Percentiles rank a stretch among this genome's conserved stretches.
These are phyloP conservation scores for Nephelium lappaceum DNA, from an alignment of 345 rosid species.

Conservation along the genomic window DNA sequence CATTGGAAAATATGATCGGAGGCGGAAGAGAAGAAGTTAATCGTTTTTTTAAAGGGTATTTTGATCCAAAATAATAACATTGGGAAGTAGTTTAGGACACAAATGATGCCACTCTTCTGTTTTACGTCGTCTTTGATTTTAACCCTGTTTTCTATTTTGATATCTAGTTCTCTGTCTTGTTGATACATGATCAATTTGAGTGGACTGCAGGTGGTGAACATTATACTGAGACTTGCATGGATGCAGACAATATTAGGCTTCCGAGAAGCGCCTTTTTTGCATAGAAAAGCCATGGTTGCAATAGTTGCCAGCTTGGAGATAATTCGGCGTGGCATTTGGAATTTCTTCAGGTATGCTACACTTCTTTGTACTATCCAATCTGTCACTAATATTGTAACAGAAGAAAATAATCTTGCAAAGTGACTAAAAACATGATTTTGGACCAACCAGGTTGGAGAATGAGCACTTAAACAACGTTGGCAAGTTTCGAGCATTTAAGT, in stretches of 20 bases:
- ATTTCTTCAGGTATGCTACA: slow-evolving; percentile 72
- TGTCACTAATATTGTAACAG: no score
- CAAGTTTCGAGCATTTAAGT: slow-evolving; percentile 75
- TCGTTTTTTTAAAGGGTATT: no score
- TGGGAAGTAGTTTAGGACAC: no score
- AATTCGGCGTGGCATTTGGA: slow-evolving; percentile 84
- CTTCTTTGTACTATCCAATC: background rate
- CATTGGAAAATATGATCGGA: no score
- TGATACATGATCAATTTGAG: background rate
- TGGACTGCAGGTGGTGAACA: slow-evolving; percentile 58
- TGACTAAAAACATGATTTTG: slow-evolving; percentile 7
- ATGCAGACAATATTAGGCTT: slow-evolving; percentile 71
- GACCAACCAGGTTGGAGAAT: slow-evolving; percentile 68
- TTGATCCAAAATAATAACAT: no score
- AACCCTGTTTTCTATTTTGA: background rate
- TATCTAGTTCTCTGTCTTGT: background rate
- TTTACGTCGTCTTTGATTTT: no score
- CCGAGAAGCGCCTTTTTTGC: slow-evolving; percentile 56
- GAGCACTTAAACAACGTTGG: slow-evolving; percentile 88
- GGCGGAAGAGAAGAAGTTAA: no score
- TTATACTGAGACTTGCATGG: slow-evolving; percentile 78
- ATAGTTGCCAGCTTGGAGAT: slow-evolving; percentile 70
- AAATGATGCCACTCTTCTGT: no score
- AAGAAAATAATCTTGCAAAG: background rate
- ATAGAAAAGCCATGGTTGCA: slow-evolving; percentile 50